A percentile compares a stretch with the other conserved stretches of the same genome.
These are phyloP conservation scores for Staphylotrichum tortipilum DNA, from an alignment of 495 filamentous ascomycete species.

Conservation along the genomic window DNA sequence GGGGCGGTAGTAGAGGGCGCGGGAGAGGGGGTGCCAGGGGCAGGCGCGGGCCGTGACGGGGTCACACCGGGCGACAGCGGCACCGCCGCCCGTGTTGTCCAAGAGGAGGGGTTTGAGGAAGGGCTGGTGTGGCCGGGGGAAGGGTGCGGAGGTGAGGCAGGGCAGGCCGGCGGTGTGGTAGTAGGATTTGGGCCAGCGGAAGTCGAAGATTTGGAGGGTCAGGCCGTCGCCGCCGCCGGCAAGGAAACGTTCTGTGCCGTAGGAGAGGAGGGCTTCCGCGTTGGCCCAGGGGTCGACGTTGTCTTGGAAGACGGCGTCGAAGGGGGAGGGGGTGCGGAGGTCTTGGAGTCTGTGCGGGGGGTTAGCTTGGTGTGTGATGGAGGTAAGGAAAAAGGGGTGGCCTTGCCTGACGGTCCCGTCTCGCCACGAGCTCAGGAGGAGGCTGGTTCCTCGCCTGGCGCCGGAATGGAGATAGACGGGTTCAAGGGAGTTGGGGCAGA, in stretches of 20 bases:
- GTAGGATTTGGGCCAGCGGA: conserved; percentile 37
- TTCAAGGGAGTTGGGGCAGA: conserved; percentile 29
- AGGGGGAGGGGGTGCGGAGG: conserved; percentile 28
- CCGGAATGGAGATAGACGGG: conserved; percentile 25
- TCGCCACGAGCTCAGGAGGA: conserved; percentile 40
- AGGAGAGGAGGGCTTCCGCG: conserved; percentile 33
- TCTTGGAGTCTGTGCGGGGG: conserved; percentile 30
- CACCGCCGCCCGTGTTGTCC: background rate
- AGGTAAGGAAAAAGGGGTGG: background rate
- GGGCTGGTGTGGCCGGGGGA: conserved; percentile 28
- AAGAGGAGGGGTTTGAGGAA: conserved; percentile 19
- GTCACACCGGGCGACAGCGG: conserved; percentile 18
- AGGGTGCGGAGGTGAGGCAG: conserved; percentile 25
- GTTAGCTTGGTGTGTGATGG: background rate
- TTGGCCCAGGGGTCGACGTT: conserved; percentile 33
- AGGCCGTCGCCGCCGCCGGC: conserved; percentile 27
- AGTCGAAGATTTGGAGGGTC: conserved; percentile 40
- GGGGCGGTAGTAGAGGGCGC: conserved; percentile 33
- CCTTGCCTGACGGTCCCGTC: conserved; percentile 34
- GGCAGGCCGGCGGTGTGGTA: conserved; percentile 35
- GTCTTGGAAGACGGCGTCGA: conserved; percentile 36
- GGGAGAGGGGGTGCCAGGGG: conserved; percentile 35
- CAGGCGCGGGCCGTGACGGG: conserved; percentile 21
- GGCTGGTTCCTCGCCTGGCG: conserved; percentile 20
- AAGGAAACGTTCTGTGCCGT: conserved; percentile 36